phyloP scores from a whole-genome alignment of 1,139 yeast genomes.

The Hyphopichia burtonii region DNA sequence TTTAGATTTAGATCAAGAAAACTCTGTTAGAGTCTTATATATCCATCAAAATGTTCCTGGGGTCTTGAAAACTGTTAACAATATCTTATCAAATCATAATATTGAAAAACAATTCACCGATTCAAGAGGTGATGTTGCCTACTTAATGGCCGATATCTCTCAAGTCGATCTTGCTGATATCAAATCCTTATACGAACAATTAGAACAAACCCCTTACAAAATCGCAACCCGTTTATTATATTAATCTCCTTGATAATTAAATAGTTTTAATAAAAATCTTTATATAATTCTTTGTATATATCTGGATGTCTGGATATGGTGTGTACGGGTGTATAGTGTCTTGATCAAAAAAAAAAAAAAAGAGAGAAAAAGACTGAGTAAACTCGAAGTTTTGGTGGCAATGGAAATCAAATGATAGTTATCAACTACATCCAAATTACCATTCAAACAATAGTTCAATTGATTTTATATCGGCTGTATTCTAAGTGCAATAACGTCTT shows the following conservation, averaged over 20 bases:
- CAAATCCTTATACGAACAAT: constrained; percentile 78
- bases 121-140: constrained; percentile 93
- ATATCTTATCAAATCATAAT: constrained; percentile 90
- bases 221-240: constrained; percentile 89
- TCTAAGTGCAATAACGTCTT: background rate
- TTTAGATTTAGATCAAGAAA: constrained; percentile 81
- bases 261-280: background rate
- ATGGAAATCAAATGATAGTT: constrained; percentile 2
- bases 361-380: no score
- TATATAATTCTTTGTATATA: background rate
- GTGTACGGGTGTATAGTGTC: no score
- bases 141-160: constrained; percentile 95
- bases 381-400: constrained; percentile 12
- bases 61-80: constrained; percentile 95
- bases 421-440: background rate
- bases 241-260: constrained; percentile 19
- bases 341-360: no score
- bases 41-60: constrained; percentile 99
- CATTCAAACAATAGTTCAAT: no score
- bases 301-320: background rate
- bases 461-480: background rate
- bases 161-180: constrained; percentile 82
- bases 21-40: constrained; percentile 89
- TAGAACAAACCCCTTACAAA: constrained; percentile 88
- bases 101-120: constrained; percentile 98